phyloP scores from a whole-genome alignment of 805 yeast species.

The Yarrowia osloensis region DNA sequence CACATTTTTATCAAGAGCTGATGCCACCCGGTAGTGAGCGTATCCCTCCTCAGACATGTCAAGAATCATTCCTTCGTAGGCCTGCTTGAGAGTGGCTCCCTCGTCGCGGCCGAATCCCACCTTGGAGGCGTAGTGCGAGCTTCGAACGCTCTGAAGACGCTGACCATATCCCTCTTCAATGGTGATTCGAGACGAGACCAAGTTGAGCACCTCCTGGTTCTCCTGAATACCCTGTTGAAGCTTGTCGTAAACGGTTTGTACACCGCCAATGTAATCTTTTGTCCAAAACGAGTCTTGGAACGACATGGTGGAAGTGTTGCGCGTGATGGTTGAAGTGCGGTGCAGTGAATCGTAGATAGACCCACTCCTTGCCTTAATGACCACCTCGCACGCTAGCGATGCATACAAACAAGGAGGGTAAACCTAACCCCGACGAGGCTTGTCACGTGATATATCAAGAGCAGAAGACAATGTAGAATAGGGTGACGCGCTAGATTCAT shows the following conservation, averaged over 20 bases:
- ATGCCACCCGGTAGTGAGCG: constrained; percentile 58
- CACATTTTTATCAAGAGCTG: constrained; percentile 57
- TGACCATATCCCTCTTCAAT: constrained; percentile 66
- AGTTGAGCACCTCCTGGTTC: constrained; percentile 61
- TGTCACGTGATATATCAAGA: neutral
- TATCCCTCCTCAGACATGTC: constrained; percentile 58
- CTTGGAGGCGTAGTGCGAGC: constrained; percentile 44
- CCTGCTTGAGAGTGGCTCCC: constrained; percentile 59
- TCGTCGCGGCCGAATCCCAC: constrained; percentile 53
- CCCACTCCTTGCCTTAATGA: constrained; percentile 5
- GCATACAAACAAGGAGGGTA: neutral
- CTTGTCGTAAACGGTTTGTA: constrained; percentile 42
- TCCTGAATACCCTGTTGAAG: constrained; percentile 60
- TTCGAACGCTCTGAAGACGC: constrained; percentile 50
- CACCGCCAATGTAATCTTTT: constrained; percentile 43
- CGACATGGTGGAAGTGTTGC: constrained; percentile 11
- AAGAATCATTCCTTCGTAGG: constrained; percentile 54
- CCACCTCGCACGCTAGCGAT: constrained; percentile 2
- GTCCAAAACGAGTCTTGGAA: constrained; percentile 43
- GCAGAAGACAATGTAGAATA: neutral
- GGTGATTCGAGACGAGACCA: constrained; percentile 65
- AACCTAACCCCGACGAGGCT: neutral
- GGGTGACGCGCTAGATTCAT: neutral
- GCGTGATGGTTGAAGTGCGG: neutral
- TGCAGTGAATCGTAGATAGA: neutral